These are phyloP conservation scores for Candida vaughaniae DNA, from an alignment of 805 yeast genomes.

Conservation along the genomic window DNA sequence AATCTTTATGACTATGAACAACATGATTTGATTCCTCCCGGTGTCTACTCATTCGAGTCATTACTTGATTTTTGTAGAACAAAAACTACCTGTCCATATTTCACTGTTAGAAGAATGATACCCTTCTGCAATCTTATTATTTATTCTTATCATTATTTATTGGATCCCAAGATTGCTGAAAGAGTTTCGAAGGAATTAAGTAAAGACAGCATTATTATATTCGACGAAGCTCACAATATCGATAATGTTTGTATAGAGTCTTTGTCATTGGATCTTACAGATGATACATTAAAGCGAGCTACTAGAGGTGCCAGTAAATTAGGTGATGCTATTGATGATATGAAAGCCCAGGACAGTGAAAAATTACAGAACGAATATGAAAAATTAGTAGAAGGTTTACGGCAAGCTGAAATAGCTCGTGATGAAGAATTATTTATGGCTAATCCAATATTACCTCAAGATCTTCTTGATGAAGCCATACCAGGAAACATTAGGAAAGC, in stretches of 20 bases:
- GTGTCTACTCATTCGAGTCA: slow-evolving; percentile 92
- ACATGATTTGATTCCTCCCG: slow-evolving; percentile 83
- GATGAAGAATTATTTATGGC: slow-evolving; percentile 71
- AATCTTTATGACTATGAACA: slow-evolving; percentile 84
- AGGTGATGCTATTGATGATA: slow-evolving; percentile 79
- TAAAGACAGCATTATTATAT: slow-evolving; percentile 89
- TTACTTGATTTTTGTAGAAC: slow-evolving; percentile 73
- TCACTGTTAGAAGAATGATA: slow-evolving; percentile 97
- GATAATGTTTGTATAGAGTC: slow-evolving; percentile 99
- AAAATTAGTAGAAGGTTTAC: slow-evolving; percentile 82
- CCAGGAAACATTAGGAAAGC: slow-evolving; percentile 98
- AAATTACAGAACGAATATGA: slow-evolving; percentile 89
- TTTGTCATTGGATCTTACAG: slow-evolving; percentile 85
- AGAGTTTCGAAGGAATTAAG: slow-evolving; percentile 90
- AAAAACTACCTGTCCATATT: slow-evolving; percentile 89
- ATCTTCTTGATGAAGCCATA: slow-evolving; percentile 84
- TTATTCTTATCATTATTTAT: slow-evolving; percentile 92
- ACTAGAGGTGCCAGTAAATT: slow-evolving; percentile 81
- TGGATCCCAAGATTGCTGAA: slow-evolving; percentile 97
- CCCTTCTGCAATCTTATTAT: slow-evolving; percentile 90
- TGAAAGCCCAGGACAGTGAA: slow-evolving; percentile 77
- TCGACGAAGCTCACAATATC: slow-evolving; percentile 98
- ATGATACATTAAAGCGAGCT: slow-evolving; percentile 83
- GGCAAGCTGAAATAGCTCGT: slow-evolving; percentile 71
- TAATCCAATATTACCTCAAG: slow-evolving; percentile 84